A percentile compares a stretch with the other conserved stretches of the same genome.
Conservation (phyloP, 116 monocot species). For the Dioscorea cayenensis region DNA sequence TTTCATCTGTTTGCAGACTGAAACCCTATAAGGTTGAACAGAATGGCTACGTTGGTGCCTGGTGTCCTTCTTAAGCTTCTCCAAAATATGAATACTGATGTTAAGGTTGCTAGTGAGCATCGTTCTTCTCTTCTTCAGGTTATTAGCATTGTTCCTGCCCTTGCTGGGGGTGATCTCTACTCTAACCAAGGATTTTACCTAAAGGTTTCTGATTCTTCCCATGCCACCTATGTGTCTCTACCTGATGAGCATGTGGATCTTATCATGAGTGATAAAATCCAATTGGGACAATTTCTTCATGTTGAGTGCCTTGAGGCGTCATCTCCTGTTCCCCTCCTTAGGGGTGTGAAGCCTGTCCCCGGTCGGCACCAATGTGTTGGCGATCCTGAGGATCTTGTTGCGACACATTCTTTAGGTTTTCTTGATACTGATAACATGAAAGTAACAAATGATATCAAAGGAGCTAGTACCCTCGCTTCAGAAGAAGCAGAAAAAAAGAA, state of each 20-base stretch:
- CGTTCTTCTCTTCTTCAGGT: slow-evolving; percentile 89
- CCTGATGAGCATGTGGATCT: slow-evolving; percentile 84
- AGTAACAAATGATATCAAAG: slow-evolving; percentile 26
- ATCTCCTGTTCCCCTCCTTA: slow-evolving; percentile 72
- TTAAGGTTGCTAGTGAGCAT: slow-evolving; percentile 60
- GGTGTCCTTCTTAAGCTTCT: slow-evolving; percentile 90
- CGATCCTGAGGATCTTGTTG: slow-evolving; percentile 69
- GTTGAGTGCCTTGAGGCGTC: slow-evolving; percentile 72
- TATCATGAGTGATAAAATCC: slow-evolving; percentile 87
- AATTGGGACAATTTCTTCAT: slow-evolving; percentile 84
- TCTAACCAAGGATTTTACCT: slow-evolving; percentile 88
- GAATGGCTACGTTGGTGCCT: slow-evolving; percentile 76
- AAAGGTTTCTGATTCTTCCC: slow-evolving; percentile 95
- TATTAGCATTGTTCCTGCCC: slow-evolving; percentile 83
- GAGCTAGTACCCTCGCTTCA: slow-evolving; percentile 3
- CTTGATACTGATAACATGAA: slow-evolving; percentile 25
- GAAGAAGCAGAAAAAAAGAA: slow-evolving; percentile 42
- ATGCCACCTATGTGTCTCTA: slow-evolving; percentile 86
- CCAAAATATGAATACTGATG: slow-evolving; percentile 76
- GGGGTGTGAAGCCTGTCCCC: slow-evolving; percentile 72
- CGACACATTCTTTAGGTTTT: slow-evolving; percentile 40
- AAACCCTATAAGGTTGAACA: not conserved
- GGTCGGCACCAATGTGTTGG: slow-evolving; percentile 90
- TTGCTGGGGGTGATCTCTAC: slow-evolving; percentile 77
- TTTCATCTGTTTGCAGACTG: no score